Percentiles rank a stretch among this genome's conserved stretches.
phyloP scores from a whole-genome alignment of 1,284 basidiomycete species.

The Malassezia obtusa region DNA sequence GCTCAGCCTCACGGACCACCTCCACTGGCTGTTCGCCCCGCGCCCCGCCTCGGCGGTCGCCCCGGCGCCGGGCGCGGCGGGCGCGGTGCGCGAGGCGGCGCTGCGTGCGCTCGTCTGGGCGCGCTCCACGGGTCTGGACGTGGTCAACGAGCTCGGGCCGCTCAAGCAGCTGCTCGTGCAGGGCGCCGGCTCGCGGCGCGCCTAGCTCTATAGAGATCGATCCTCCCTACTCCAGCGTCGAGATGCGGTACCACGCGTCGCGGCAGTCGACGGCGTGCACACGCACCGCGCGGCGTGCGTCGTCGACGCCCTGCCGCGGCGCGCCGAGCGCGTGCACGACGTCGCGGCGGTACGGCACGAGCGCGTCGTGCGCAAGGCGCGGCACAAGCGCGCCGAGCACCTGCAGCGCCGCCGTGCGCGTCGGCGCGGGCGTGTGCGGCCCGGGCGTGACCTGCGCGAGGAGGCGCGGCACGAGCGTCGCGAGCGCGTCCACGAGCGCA shows the following conservation, averaged over 20 bases:
- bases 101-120: constrained; percentile 33
- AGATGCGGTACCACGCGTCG: constrained; percentile 29
- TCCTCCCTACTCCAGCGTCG: not conserved
- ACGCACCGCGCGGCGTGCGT: constrained; percentile 27
- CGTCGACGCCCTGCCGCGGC: constrained; percentile 30
- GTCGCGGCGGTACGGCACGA: constrained; percentile 62
- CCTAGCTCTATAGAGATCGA: not conserved
- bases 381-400: constrained; percentile 65
- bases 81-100: constrained; percentile 19
- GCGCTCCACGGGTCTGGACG: constrained; percentile 40
- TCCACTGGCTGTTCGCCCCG: constrained; percentile 40
- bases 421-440: constrained; percentile 51
- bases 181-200: constrained; percentile 11
- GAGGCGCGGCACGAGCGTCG: constrained; percentile 23
- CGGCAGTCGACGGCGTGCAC: constrained; percentile 34
- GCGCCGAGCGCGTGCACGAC: constrained; percentile 65
- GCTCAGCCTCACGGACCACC: constrained; percentile 39
- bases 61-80: not conserved
- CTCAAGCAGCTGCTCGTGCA: constrained; percentile 30
- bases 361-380: constrained; percentile 64
- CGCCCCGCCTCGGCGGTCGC: constrained; percentile 20
- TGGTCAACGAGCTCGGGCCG: constrained; percentile 41
- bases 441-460: constrained; percentile 16
- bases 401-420: constrained; percentile 65
- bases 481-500: constrained; percentile 16